phyloP scores from a whole-genome alignment of 768 basidiomycete genomes.

The Chalciporus piperatus region DNA sequence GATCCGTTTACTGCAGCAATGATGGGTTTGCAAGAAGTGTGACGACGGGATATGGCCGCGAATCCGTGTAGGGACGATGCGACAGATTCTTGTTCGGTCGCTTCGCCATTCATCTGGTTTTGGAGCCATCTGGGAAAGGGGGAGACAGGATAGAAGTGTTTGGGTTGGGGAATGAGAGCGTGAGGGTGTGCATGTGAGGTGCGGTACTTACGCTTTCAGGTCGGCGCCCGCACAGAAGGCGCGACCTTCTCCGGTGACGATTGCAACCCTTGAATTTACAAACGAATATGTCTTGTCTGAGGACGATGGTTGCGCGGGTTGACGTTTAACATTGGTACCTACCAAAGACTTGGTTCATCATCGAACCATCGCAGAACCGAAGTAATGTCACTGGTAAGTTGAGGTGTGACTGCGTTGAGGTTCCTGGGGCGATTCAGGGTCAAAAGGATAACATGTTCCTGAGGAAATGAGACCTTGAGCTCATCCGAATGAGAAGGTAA shows the following conservation, averaged over 20 bases:
- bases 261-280: constrained; percentile 53
- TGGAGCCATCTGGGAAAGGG: constrained; percentile 53
- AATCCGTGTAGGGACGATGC: constrained; percentile 55
- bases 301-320: background rate
- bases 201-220: constrained; percentile 68
- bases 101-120: constrained; percentile 42
- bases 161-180: background rate
- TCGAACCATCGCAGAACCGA: constrained; percentile 70
- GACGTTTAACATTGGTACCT: constrained; percentile 20
- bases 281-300: background rate
- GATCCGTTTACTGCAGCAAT: constrained; percentile 82
- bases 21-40: constrained; percentile 61
- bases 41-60: constrained; percentile 68
- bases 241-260: constrained; percentile 72
- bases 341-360: constrained; percentile 70
- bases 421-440: constrained; percentile 65
- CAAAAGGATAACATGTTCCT: constrained; percentile 51
- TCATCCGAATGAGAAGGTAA: constrained; percentile 34
- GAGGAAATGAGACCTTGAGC: constrained; percentile 42
- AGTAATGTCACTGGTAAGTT: constrained; percentile 52
- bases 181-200: too few relatives aligned
- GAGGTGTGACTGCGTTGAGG: constrained; percentile 72
- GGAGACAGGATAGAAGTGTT: background rate
- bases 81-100: constrained; percentile 43
- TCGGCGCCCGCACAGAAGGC: constrained; percentile 81